Base-by-base conservation (phyloP, 2,329 filamentous ascomycete species). In the Neonectria magnoliae region DNA sequence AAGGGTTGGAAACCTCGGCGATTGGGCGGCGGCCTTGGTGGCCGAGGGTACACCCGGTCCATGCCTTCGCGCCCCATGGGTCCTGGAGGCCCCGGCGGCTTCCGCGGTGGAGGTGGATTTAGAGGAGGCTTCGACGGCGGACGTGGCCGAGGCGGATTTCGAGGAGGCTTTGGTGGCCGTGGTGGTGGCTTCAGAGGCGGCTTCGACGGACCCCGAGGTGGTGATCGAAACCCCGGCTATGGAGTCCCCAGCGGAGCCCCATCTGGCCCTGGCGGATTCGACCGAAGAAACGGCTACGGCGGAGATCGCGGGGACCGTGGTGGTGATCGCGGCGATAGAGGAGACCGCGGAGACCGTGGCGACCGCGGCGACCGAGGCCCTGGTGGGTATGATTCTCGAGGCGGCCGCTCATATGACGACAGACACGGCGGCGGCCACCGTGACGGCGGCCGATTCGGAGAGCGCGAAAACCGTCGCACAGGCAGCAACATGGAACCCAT, bases 1-100 rank as follows among this genome's bases (percentile, higher is more conserved):
- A 92, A 93, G 76, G 93, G 92, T 53, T 99, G 96, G 96, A 92
- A 93, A 76, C 96, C 96, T 66, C 91, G 93, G 71, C 91, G 96
- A 68, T 91, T 97, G 57, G 96, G 95, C 62, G 96, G 96, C 70
- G 96, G 96, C 51, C 88, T 98, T 3, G 96, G 96, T 67, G 95
- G 95, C 50, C 90, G 96, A 74, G 92, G 93, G 69, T 98, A 98
- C 80, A 98, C 95, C 62, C 97, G 95, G 80, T 88, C 90, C 16
- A 85, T 89, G 69, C 87, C 91, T 55, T 85, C 91, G 38, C 89
- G 93, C 57, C 93, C 93, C 68, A 91, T 85, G 64, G 85, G 87
- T 10, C 88, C 87, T 60, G 86, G 89, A 68, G 88, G 81, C 25
- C 83, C 82, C 7, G 86, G 81, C 22, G 83, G 84, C 33, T 84